phyloP scores from a whole-genome alignment of 352 stramenopile species.

The Pythium diclinum region DNA sequence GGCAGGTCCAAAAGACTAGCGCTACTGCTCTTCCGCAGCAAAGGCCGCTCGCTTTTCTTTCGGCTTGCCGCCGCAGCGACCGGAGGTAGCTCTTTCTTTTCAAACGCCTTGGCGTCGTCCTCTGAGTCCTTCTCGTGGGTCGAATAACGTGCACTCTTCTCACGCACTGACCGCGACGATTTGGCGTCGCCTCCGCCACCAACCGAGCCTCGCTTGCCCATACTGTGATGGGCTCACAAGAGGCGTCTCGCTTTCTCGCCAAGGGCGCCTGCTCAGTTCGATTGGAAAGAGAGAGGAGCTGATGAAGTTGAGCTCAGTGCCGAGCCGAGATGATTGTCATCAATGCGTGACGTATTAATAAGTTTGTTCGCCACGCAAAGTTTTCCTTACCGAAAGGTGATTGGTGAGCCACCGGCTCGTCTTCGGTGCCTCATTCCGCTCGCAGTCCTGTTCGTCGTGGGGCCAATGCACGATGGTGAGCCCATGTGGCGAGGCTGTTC shows the following conservation, averaged over 20 bases:
- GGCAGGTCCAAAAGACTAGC: slow-evolving; percentile 41
- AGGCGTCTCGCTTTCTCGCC: neutral
- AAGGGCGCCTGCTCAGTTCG: neutral
- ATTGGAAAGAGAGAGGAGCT: neutral
- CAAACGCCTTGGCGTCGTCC: slow-evolving; percentile 2
- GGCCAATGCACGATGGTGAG: neutral
- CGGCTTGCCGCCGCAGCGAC: neutral
- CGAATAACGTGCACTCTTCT: slow-evolving; percentile 6
- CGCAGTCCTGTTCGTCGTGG: neutral
- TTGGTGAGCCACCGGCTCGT: neutral
- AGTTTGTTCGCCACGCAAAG: neutral
- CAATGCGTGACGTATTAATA: neutral
- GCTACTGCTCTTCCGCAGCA: slow-evolving; percentile 65
- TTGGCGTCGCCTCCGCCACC: slow-evolving; percentile 2
- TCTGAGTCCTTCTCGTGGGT: neutral
- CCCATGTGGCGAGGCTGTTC: neutral
- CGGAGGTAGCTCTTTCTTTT: neutral
- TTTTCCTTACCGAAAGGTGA: neutral
- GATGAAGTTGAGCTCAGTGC: neutral
- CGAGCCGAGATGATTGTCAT: neutral
- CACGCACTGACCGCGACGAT: slow-evolving; percentile 10
- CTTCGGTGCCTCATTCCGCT: neutral
- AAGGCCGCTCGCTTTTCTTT: slow-evolving; percentile 11
- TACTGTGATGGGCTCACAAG: neutral
- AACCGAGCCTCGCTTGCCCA: slow-evolving; percentile 2